Evolutionary conservation across 805 yeast species (phyloP), one percentile per base, ranked within the genome.

Genomic region (Priceomyces medius): DNA sequence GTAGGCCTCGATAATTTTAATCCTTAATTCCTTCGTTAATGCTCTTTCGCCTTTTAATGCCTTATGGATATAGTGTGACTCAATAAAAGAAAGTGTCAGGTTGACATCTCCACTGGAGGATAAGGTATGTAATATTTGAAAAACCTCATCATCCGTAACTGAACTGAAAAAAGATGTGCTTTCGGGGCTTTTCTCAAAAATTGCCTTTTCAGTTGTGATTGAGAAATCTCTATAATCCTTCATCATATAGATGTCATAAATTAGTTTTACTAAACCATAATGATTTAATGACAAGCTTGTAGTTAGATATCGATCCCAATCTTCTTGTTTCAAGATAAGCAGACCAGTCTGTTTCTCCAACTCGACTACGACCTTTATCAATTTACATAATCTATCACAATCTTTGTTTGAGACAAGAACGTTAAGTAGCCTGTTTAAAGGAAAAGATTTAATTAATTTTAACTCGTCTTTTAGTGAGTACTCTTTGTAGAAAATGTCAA

Each of bases 41-140:
- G 64, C 65, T 26, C 38, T 51, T 39, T 65, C 64, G 3, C 74
- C 73, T 17, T 44, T 50, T 33, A 63, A 40, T 2, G 52, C 32
- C 24, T 59, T 59, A 43, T 64, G 69, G 5, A 69, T 43, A 44
- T 51, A 66, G 40, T 66, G 70, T 35, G 66, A 48, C 42, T 71
- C 73, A 9, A 71, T 59, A 10, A 69, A 49, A 4, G 54, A 41
- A 7, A 66, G 42, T 1, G 71, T 58, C 58, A 58, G 62, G 12
- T 54, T 37, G 4, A 67, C 64, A 45, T 71, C 76, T 4, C 76
- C 76, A 38, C 61, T 53, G 3, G 53, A 43, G 2, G 71, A 50
- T 8, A 70, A 53, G 0, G 59, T 50, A 24, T 61, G 65, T 20
- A 71, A 51, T 4, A 66, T 56, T 37, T 52, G 56, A 23, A 46